A percentile compares a stretch with the other conserved stretches of the same genome.
Conservation (phyloP, 1,284 basidiomycete species). For the Pseudozyma thailandica region DNA sequence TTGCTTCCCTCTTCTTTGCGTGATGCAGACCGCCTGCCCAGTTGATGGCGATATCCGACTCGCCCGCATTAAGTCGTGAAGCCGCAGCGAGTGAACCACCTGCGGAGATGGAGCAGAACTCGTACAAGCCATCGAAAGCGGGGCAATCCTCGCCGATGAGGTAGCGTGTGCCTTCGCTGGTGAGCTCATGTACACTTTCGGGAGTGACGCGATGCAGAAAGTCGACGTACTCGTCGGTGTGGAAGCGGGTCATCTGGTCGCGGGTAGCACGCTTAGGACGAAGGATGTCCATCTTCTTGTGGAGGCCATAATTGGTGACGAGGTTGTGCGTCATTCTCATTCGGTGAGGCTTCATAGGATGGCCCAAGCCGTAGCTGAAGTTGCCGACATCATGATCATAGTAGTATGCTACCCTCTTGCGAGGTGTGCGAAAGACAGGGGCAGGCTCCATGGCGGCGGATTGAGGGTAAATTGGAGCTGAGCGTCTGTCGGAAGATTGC, state of each 20-base stretch:
- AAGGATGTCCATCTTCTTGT: conserved; percentile 88
- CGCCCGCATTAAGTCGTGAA: conserved; percentile 80
- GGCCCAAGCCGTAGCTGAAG: conserved; percentile 85
- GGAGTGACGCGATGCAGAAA: conserved; percentile 88
- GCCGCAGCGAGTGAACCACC: conserved; percentile 86
- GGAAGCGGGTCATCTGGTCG: conserved; percentile 88
- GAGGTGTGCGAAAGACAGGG: conserved; percentile 50
- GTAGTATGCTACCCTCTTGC: conserved; percentile 55
- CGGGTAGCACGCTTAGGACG: conserved; percentile 82
- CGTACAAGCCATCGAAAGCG: conserved; percentile 93
- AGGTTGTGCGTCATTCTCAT: conserved; percentile 81
- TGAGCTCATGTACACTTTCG: conserved; percentile 71
- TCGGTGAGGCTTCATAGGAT: conserved; percentile 88
- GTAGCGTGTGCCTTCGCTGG: conserved; percentile 75
- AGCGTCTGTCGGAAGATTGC: too few relatives aligned
- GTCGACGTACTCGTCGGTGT: conserved; percentile 97
- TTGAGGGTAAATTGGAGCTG: neutral
- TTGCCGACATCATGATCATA: conserved; percentile 76
- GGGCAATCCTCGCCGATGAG: conserved; percentile 89
- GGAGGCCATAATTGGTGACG: conserved; percentile 87
- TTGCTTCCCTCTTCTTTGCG: conserved; percentile 95
- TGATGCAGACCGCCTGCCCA: conserved; percentile 98
- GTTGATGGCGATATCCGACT: conserved; percentile 92
- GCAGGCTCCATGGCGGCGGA: conserved; percentile 50
- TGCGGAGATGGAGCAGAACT: conserved; percentile 95